Percentiles rank a stretch among this genome's conserved stretches.
Evolutionary conservation across 352 stramenopile species (phyloP).

Genomic region (Phytophthora melonis): DNA sequence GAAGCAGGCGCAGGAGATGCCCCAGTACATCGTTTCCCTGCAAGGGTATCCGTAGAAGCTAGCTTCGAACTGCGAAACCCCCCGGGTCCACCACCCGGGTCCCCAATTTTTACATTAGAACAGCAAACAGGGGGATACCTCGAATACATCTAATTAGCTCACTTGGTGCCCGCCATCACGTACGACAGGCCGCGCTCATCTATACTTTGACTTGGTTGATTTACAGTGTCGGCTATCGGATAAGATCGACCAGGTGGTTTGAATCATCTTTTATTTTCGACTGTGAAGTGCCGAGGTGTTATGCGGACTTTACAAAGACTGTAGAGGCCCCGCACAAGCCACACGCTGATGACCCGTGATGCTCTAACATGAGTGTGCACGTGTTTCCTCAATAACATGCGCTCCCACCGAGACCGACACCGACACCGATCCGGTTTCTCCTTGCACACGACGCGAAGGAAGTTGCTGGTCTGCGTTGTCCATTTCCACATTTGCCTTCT

Average conservation of each 20-base stretch:
- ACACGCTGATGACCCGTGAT: neutral
- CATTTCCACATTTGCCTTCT: slow-evolving; percentile 1
- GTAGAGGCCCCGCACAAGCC: neutral
- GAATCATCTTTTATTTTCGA: neutral
- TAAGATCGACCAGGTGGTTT: slow-evolving; percentile 1
- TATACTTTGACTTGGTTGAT: neutral
- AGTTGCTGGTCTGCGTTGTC: neutral
- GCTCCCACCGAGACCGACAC: neutral
- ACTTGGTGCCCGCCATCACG: slow-evolving; percentile 1
- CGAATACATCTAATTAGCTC: neutral
- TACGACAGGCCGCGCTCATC: neutral
- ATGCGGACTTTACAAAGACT: neutral
- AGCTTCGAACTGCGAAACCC: no score
- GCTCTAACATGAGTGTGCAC: neutral
- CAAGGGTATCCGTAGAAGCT: no score
- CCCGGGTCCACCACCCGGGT: no score
- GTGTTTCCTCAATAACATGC: slow-evolving; percentile 1
- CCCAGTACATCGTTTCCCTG: no score
- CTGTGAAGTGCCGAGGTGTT: neutral
- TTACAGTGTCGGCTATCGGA: neutral
- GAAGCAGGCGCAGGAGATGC: no score
- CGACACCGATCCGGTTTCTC: neutral
- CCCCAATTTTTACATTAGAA: no score
- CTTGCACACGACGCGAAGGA: neutral
- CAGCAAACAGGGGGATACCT: neutral